Evolutionary conservation across 345 rosid species (phyloP).

Genomic region (Sisymbrium altissimum): DNA sequence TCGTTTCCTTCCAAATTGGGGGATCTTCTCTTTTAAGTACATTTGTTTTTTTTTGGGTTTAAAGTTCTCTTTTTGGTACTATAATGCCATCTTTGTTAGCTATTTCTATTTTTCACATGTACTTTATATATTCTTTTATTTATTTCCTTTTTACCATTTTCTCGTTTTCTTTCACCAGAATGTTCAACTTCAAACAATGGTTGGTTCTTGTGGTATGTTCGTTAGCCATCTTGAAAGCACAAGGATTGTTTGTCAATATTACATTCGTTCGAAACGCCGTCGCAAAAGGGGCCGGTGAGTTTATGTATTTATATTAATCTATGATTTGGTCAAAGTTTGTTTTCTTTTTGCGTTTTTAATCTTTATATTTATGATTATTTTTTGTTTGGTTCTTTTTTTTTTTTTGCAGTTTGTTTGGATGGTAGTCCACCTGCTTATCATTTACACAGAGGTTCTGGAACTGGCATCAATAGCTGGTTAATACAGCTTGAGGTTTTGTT

Average conservation of each 20-base stretch:
- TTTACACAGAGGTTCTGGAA: conserved; percentile 65
- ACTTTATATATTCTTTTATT: not conserved
- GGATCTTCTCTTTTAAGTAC: conserved; percentile 8
- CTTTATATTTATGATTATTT: not conserved
- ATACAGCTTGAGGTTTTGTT: conserved; percentile 75
- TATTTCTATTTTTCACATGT: not conserved
- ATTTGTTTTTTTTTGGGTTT: not conserved
- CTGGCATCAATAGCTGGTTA: conserved; percentile 80
- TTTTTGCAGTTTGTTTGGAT: conserved; percentile 79
- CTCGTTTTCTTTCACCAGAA: conserved; percentile 41
- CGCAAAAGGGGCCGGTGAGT: conserved; percentile 81
- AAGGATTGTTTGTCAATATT: conserved; percentile 53
- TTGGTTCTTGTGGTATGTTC: conserved; percentile 38
- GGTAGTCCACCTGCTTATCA: conserved; percentile 98
- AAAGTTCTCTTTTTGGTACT: not conserved
- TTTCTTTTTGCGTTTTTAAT: not conserved
- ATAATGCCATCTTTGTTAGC: conserved; percentile 12
- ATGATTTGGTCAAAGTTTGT: not conserved
- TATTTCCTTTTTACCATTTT: not conserved
- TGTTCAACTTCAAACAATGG: conserved; percentile 54
- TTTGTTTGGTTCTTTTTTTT: not conserved
- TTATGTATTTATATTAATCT: not conserved
- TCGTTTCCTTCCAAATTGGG: not conserved
- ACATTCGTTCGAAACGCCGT: conserved; percentile 63
- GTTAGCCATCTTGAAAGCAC: conserved; percentile 38